These are phyloP conservation scores for Pythium folliculosum DNA, from an alignment of 352 stramenopile species.

Conservation along the genomic window DNA sequence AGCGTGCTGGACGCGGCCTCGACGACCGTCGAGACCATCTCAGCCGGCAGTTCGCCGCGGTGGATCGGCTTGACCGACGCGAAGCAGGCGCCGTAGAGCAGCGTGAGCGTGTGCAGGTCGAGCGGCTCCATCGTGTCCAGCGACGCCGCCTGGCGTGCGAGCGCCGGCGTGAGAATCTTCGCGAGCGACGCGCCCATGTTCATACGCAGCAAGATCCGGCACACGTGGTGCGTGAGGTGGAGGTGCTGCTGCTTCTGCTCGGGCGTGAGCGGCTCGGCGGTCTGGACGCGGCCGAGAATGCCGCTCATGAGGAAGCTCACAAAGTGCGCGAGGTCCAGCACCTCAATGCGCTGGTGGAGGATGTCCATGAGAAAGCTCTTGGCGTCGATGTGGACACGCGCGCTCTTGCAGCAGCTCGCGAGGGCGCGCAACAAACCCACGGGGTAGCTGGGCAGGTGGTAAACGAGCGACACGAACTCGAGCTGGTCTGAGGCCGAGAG, in stretches of 20 bases:
- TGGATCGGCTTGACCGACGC: slow-evolving; percentile 36
- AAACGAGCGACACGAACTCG: slow-evolving; percentile 71
- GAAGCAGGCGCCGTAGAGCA: slow-evolving; percentile 64
- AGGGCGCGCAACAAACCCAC: slow-evolving; percentile 67
- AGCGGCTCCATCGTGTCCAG: slow-evolving; percentile 39
- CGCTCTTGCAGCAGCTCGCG: slow-evolving; percentile 76
- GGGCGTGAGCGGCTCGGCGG: slow-evolving; percentile 20
- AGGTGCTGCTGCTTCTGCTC: slow-evolving; percentile 44
- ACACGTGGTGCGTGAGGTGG: slow-evolving; percentile 65
- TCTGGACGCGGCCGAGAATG: slow-evolving; percentile 39
- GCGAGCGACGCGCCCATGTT: slow-evolving; percentile 65
- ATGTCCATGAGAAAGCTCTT: slow-evolving; percentile 87
- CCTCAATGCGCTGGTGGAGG: slow-evolving; percentile 60
- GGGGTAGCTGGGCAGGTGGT: slow-evolving; percentile 73
- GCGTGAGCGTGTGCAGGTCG: slow-evolving; percentile 60
- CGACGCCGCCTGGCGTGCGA: slow-evolving; percentile 48
- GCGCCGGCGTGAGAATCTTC: slow-evolving; percentile 66
- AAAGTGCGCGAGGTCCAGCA: slow-evolving; percentile 70
- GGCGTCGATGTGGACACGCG: slow-evolving; percentile 53
- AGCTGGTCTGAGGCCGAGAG: slow-evolving; percentile 55
- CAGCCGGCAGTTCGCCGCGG: slow-evolving; percentile 39
- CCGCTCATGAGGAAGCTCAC: slow-evolving; percentile 83
- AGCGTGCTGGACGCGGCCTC: slow-evolving; percentile 1
- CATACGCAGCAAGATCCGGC: slow-evolving; percentile 60
- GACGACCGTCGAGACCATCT: slow-evolving; percentile 45